phyloP scores from a whole-genome alignment of 192 early-diverging fungal species.

The Coemansia sp. region DNA sequence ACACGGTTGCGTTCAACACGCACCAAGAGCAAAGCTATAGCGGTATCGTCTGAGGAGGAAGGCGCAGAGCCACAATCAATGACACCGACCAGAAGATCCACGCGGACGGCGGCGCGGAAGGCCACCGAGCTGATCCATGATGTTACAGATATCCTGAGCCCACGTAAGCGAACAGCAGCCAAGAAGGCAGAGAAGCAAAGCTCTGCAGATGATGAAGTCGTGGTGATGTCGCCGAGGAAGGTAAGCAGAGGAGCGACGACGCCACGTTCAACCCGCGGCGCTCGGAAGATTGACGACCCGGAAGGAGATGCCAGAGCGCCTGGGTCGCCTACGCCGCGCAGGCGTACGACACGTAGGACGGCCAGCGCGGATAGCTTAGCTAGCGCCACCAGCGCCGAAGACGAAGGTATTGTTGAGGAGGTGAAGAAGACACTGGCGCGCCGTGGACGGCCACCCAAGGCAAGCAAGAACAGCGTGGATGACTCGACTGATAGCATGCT shows the following conservation, averaged over 20 bases:
- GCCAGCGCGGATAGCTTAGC: constrained; percentile 4
- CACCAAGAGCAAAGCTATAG: constrained; percentile 6
- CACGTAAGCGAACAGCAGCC: constrained; percentile 15
- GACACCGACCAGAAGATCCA: constrained; percentile 39
- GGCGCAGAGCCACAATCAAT: constrained; percentile 8
- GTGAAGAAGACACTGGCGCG: constrained; percentile 10
- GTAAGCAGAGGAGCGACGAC: neutral
- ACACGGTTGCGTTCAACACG: constrained; percentile 21
- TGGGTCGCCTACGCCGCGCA: constrained; percentile 22
- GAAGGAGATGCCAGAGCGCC: neutral
- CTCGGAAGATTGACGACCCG: neutral
- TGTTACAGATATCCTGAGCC: constrained; percentile 9
- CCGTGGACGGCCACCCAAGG: constrained; percentile 12
- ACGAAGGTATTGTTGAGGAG: neutral
- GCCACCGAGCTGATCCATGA: constrained; percentile 33
- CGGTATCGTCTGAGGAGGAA: constrained; percentile 3
- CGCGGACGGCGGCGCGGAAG: constrained; percentile 27
- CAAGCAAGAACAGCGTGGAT: neutral
- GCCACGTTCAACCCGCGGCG: neutral
- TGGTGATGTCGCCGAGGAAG: neutral
- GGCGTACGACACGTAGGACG: constrained; percentile 10
- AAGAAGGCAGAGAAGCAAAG: constrained; percentile 2
- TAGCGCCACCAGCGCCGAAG: neutral
- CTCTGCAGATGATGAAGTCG: constrained; percentile 17
- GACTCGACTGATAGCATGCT: neutral